Evolutionary conservation across 2,329 filamentous ascomycete species (phyloP), one percentile per base, ranked within the genome.

Genomic region (Alternaria burnsii): DNA sequence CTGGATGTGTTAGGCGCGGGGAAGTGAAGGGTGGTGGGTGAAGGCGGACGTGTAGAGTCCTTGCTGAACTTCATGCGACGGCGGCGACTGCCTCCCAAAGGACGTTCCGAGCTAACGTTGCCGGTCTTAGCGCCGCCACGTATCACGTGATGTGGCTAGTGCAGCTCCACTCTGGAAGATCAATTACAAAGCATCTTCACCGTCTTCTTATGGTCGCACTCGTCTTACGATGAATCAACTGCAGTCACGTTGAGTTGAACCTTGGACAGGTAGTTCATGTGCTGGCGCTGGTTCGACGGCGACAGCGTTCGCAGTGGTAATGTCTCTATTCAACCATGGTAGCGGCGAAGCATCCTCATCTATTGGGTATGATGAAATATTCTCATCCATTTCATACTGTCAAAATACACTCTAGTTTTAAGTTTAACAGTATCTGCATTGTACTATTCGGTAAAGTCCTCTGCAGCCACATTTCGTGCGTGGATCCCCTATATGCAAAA

Each of bases 71-170:
- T 56, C 47, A 67, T 63, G 69, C 70, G 67, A 65, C 63, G 62
- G 66, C 65, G 65, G 66, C 69, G 69, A 69, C 58, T 61, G 60
- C 58, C 61, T 69, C 67, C 67, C 64, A 66, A 70, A 70, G 66
- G 62, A 59, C 36, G 54, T 50, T 52, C 54, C 47, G 48, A 11
- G 48, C 54, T 61, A 61, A 48, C 48, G 24, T 18, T 36, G 7
- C 34, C 34, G 11, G 53, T 30, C 26, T 52, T 57, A 57, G 46
- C 58, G 53, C 47, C 5, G 2, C 46, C 46, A 5, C 32, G 9
- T 5, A 38, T 50, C 46, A 50, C 46, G 46, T 50, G 46, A 36
- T 4, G 5, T 0, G 4, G 8, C 46, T 38, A 50, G 46, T 36
- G 46, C 10, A 2, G 34, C 7, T 10, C 46, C 46, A 48, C 41